phyloP scores from a whole-genome alignment of 164 flowering plant genomes.

The Aristolochia contorta region DNA sequence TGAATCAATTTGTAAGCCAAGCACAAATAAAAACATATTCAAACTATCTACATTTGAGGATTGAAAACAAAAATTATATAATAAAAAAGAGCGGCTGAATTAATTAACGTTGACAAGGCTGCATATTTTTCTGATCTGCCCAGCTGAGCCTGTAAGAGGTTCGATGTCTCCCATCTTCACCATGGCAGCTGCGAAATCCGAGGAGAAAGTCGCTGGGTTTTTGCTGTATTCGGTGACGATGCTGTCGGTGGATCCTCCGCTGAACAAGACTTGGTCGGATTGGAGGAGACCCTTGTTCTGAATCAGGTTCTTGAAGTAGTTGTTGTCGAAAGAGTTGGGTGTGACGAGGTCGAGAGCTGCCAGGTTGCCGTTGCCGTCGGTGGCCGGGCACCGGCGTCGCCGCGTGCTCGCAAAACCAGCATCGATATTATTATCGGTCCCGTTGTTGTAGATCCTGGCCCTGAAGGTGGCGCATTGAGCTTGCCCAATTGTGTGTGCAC shows the following conservation, averaged over 20 bases:
- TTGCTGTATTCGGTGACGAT: constrained; percentile 6
- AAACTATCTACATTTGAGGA: no score
- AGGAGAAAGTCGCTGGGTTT: background rate
- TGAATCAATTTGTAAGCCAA: no score
- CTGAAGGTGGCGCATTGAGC: constrained; percentile 22
- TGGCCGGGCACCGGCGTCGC: constrained; percentile 21
- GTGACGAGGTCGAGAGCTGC: constrained; percentile 44
- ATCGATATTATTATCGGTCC: constrained; percentile 31
- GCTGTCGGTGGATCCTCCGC: constrained; percentile 6
- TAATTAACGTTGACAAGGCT: constrained; percentile 17
- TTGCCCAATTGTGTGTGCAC: constrained; percentile 41
- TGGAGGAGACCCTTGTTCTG: constrained; percentile 10
- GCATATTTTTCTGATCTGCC: constrained; percentile 34
- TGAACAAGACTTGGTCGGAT: constrained; percentile 12
- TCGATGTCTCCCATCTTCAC: constrained; percentile 14
- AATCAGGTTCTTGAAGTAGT: constrained; percentile 37
- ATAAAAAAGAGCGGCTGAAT: no score
- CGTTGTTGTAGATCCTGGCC: constrained; percentile 23
- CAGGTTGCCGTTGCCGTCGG: constrained; percentile 17
- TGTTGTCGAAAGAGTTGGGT: constrained; percentile 33
- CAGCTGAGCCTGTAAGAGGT: constrained; percentile 31
- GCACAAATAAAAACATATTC: no score
- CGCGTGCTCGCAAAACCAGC: constrained; percentile 27
- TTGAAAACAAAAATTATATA: no score
- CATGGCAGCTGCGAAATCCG: constrained; percentile 12